Conservation (phyloP, 75 land plant species). For the Chamaecyparis obtusa region DNA sequence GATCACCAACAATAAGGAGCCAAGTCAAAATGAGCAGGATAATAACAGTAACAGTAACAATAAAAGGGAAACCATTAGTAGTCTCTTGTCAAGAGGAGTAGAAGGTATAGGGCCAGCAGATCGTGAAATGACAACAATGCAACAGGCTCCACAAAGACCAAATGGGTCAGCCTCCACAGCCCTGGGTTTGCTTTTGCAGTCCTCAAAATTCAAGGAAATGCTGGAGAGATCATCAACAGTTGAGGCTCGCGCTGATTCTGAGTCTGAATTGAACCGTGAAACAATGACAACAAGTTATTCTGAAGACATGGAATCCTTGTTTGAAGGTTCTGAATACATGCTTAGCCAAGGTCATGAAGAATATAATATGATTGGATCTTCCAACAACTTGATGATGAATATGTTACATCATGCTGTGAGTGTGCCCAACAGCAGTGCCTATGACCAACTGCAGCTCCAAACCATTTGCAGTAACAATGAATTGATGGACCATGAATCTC, state of each 20-base stretch:
- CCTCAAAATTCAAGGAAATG: slow-evolving; percentile 59
- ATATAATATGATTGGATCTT: background rate
- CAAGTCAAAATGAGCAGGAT: background rate
- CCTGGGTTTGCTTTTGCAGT: slow-evolving; percentile 47
- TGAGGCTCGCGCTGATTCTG: background rate
- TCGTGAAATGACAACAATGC: background rate
- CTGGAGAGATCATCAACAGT: slow-evolving; percentile 34
- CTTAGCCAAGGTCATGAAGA: slow-evolving; percentile 5
- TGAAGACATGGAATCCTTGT: slow-evolving; percentile 15
- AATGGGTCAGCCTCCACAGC: slow-evolving; percentile 35
- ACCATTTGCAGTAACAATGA: background rate
- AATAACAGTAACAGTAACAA: background rate
- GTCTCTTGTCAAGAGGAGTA: background rate
- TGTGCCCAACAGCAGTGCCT: background rate
- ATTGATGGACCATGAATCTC: slow-evolving; percentile 12
- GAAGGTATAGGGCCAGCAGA: background rate
- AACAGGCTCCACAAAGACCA: background rate
- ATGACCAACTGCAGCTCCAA: slow-evolving; percentile 6
- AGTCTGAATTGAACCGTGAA: background rate
- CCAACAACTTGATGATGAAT: slow-evolving; percentile 3
- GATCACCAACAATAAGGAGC: background rate
- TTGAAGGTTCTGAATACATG: slow-evolving; percentile 13
- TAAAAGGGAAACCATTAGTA: background rate
- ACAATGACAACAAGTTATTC: background rate
- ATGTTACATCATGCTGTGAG: background rate